phyloP scores from a whole-genome alignment of 2,329 filamentous ascomycete species.

The Teratosphaeria pseudoeucalypti region DNA sequence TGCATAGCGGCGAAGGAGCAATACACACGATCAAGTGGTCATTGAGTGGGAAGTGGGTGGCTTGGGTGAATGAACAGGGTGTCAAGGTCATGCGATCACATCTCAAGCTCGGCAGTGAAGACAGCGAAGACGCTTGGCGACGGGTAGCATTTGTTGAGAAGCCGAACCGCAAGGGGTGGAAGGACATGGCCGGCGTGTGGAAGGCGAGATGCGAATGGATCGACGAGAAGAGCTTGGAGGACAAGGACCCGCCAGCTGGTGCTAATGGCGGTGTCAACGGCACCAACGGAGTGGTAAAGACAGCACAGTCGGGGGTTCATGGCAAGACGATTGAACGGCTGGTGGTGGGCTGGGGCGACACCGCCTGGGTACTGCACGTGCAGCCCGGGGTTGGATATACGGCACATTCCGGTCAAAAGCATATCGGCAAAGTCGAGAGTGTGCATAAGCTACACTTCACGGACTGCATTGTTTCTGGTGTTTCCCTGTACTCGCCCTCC shows the following conservation, averaged over 20 bases:
- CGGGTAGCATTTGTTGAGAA: slow-evolving; percentile 85
- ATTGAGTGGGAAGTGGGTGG: slow-evolving; percentile 78
- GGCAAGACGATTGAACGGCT: slow-evolving; percentile 55
- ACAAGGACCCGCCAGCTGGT: slow-evolving; percentile 43
- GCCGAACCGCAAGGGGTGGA: slow-evolving; percentile 78
- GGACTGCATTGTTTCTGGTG: slow-evolving; percentile 94
- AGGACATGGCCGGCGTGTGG: slow-evolving; percentile 94
- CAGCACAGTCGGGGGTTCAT: slow-evolving; percentile 8
- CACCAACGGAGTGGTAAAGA: slow-evolving; percentile 12
- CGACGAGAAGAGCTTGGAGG: slow-evolving; percentile 69
- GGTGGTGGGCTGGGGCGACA: slow-evolving; percentile 89
- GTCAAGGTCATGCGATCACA: slow-evolving; percentile 97
- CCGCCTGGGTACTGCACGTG: slow-evolving; percentile 90
- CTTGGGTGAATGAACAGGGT: slow-evolving; percentile 92
- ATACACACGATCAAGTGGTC: slow-evolving; percentile 95
- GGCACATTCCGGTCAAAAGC: slow-evolving; percentile 56
- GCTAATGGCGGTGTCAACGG: slow-evolving; percentile 19
- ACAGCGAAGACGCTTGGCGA: slow-evolving; percentile 83
- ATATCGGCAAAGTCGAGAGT: slow-evolving; percentile 74
- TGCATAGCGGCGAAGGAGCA: slow-evolving; percentile 85
- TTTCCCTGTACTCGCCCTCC: slow-evolving; percentile 90
- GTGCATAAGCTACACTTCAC: slow-evolving; percentile 80
- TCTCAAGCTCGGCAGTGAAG: slow-evolving; percentile 62
- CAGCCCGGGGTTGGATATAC: slow-evolving; percentile 59
- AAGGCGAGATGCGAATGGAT: slow-evolving; percentile 90